Evolutionary conservation across 2,329 filamentous ascomycete genomes (phyloP).

Genomic region (Lachnellula arida): DNA sequence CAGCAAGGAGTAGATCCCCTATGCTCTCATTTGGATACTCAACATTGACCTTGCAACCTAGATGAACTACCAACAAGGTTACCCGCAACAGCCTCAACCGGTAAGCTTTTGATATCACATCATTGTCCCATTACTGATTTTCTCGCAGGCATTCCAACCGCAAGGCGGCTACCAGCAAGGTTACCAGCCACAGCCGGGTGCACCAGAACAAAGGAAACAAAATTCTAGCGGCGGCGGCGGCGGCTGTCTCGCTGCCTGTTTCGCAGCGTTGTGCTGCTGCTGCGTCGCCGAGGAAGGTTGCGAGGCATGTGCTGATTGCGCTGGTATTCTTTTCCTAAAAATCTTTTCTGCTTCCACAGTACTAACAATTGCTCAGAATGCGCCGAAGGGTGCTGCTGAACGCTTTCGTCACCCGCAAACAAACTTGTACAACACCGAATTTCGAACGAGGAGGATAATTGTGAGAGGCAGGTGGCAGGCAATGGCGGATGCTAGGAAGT

Average conservation of each 20-base stretch:
- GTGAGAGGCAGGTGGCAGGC: too few relatives aligned
- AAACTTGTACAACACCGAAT: not conserved
- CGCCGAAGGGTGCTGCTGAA: constrained; percentile 28
- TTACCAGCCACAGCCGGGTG: too few relatives aligned
- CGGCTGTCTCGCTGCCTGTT: constrained; percentile 42
- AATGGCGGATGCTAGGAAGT: too few relatives aligned
- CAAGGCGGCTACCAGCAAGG: constrained; percentile 9
- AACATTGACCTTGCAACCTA: too few relatives aligned
- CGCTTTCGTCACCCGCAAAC: not conserved
- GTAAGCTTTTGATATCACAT: not conserved
- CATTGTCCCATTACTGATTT: not conserved
- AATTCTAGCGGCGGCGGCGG: too few relatives aligned
- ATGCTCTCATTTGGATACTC: too few relatives aligned
- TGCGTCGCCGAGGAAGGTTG: constrained; percentile 47
- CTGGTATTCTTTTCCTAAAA: constrained; percentile 14
- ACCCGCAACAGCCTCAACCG: constrained; percentile 4
- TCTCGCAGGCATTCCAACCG: constrained; percentile 9
- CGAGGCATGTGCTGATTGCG: constrained; percentile 45
- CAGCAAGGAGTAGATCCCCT: too few relatives aligned
- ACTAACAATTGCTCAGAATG: constrained; percentile 21
- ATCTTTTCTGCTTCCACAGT: not conserved
- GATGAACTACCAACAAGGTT: not conserved
- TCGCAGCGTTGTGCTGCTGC: constrained; percentile 47
- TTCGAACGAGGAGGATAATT: too few relatives aligned
- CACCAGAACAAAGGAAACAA: too few relatives aligned